Percentiles rank a stretch among this genome's conserved stretches.
phyloP scores from a whole-genome alignment of 2,329 filamentous ascomycete species.

The Chaetomiaceae sp. region DNA sequence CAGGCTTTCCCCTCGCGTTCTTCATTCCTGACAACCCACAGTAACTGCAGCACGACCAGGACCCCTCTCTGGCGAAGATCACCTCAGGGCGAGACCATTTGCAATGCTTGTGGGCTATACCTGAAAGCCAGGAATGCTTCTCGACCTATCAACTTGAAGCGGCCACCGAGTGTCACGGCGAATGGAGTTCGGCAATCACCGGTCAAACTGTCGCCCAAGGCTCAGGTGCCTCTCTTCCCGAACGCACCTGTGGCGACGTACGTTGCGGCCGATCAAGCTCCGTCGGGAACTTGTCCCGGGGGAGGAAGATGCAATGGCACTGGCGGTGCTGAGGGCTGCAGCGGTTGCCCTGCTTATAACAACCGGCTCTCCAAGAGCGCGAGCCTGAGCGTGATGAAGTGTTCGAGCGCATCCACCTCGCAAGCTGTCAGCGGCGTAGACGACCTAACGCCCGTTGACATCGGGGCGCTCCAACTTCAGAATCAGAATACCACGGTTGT shows the following conservation, averaged over 20 bases:
- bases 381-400: constrained; percentile 56
- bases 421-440: constrained; percentile 26
- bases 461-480: constrained; percentile 41
- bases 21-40: constrained; percentile 36
- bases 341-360: constrained; percentile 94
- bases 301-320: constrained; percentile 95
- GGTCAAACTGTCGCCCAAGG: constrained; percentile 34
- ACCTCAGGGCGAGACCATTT: constrained; percentile 88
- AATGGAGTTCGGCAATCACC: constrained; percentile 38
- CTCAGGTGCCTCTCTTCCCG: constrained; percentile 35
- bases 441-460: constrained; percentile 42
- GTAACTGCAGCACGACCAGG: constrained; percentile 90
- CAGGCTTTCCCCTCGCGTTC: background rate
- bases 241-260: constrained; percentile 57
- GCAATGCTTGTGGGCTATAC: constrained; percentile 95
- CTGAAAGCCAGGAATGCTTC: constrained; percentile 87
- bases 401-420: constrained; percentile 28
- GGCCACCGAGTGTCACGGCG: constrained; percentile 52
- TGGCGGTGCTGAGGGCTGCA: constrained; percentile 88
- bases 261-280: constrained; percentile 67
- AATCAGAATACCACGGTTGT: constrained; percentile 55
- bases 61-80: constrained; percentile 94
- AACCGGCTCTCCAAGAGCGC: constrained; percentile 88
- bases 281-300: constrained; percentile 86
- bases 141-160: constrained; percentile 84